A percentile compares a stretch with the other conserved stretches of the same genome.
Evolutionary conservation across 1,284 basidiomycete genomes (phyloP).

Genomic region (Grifola frondosa): DNA sequence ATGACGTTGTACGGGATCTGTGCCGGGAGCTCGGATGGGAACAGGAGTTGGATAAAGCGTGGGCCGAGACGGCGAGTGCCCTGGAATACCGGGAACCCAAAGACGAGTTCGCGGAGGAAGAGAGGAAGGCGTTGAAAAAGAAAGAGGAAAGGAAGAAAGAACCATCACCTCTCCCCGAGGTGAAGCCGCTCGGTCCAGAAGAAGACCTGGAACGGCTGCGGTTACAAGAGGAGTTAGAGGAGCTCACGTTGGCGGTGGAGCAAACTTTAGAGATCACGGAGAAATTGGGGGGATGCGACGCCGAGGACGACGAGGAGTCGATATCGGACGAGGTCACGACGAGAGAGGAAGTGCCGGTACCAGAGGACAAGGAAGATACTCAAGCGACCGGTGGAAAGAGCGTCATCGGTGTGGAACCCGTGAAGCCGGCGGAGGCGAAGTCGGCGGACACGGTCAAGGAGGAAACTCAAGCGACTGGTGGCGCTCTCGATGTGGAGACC

Average conservation of each 20-base stretch:
- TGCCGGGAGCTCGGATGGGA: constrained; percentile 68
- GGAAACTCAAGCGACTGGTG: constrained; percentile 2
- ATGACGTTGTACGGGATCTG: constrained; percentile 58
- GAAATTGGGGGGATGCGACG: not conserved
- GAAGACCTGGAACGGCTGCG: constrained; percentile 1
- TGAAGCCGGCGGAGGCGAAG: constrained; percentile 1
- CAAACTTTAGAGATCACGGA: constrained; percentile 15
- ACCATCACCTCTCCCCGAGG: not conserved
- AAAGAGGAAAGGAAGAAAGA: not conserved
- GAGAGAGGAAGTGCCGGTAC: not conserved
- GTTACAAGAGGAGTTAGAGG: constrained; percentile 11
- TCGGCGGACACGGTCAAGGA: not conserved
- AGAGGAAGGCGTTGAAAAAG: constrained; percentile 2
- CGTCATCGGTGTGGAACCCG: constrained; percentile 4
- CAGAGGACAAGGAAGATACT: not conserved
- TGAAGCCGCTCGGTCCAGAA: not conserved
- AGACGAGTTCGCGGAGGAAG: constrained; percentile 23
- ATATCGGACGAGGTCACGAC: not conserved
- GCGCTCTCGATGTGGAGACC: no score
- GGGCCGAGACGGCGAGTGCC: constrained; percentile 53
- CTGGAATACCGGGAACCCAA: constrained; percentile 17
- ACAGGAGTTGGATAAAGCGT: constrained; percentile 56
- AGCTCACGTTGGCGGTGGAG: constrained; percentile 9
- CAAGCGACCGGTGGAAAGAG: not conserved
- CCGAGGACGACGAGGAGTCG: constrained; percentile 1